Percentiles rank a stretch among this genome's conserved stretches.
Evolutionary conservation across 2,329 filamentous ascomycete genomes (phyloP).

Genomic region (Microcera coccophila): DNA sequence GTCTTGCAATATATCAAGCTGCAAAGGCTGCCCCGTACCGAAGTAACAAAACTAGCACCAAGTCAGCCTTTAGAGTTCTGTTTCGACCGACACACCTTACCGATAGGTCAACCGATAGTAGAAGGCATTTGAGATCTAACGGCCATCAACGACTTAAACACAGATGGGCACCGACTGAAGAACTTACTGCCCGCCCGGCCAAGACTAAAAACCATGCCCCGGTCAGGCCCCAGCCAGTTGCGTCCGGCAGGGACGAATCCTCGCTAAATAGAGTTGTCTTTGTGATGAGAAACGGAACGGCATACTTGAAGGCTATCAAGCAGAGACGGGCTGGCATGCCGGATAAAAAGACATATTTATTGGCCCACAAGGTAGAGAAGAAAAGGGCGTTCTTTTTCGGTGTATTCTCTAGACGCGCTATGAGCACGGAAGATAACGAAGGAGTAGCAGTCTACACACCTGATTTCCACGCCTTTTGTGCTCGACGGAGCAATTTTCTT

Average conservation of each 20-base stretch:
- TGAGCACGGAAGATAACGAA: background rate
- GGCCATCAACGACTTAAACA: too few relatives aligned
- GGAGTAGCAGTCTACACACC: conserved; percentile 4
- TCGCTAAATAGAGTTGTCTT: conserved; percentile 13
- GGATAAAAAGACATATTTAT: conserved; percentile 10
- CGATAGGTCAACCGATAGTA: conserved; percentile 23
- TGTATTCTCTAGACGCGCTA: conserved; percentile 8
- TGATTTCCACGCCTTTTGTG: conserved; percentile 20
- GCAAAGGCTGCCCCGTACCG: conserved; percentile 26
- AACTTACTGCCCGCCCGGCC: conserved; percentile 22
- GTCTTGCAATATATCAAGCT: conserved; percentile 22
- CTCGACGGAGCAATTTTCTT: too few relatives aligned
- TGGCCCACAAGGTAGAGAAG: conserved; percentile 10
- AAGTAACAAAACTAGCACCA: conserved; percentile 22
- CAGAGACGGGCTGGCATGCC: conserved; percentile 16
- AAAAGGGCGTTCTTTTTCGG: conserved; percentile 14
- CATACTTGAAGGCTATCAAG: conserved; percentile 25
- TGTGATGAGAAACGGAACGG: conserved; percentile 27
- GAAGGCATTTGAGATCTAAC: background rate
- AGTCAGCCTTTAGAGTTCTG: too few relatives aligned
- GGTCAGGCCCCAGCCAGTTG: conserved; percentile 25
- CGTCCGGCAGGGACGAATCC: too few relatives aligned
- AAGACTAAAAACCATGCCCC: conserved; percentile 28
- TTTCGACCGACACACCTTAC: conserved; percentile 21
- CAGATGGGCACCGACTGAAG: too few relatives aligned